These are phyloP conservation scores for Zalerion maritima DNA, from an alignment of 495 filamentous ascomycete species.

Conservation along the genomic window DNA sequence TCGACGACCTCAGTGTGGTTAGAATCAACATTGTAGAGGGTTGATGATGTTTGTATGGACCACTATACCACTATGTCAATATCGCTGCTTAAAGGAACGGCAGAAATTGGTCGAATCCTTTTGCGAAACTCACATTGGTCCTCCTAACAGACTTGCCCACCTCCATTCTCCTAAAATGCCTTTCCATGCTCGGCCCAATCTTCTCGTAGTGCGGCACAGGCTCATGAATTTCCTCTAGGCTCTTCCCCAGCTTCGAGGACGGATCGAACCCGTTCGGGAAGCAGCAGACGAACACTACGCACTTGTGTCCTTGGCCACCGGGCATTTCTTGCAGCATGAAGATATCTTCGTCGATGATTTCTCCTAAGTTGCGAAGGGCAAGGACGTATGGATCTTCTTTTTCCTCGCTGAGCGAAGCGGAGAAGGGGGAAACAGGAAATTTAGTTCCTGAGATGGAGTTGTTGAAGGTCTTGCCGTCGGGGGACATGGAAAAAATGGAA, in stretches of 20 bases:
- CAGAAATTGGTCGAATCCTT: too few relatives aligned
- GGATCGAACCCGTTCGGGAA: conserved; percentile 63
- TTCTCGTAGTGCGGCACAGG: conserved; percentile 62
- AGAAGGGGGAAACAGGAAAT: conserved; percentile 25
- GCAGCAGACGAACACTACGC: conserved; percentile 54
- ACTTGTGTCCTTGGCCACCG: conserved; percentile 38
- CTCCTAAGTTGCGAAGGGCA: conserved; percentile 36
- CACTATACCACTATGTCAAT: too few relatives aligned
- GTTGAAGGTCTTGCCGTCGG: conserved; percentile 15
- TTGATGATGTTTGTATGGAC: conserved; percentile 1
- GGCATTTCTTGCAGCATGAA: conserved; percentile 50
- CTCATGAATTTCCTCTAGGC: conserved; percentile 50
- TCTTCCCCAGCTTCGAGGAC: conserved; percentile 43
- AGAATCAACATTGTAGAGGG: too few relatives aligned
- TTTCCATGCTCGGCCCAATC: conserved; percentile 62
- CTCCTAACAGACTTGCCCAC: conserved; percentile 40
- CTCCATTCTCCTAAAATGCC: conserved; percentile 48
- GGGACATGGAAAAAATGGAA: conserved; percentile 35
- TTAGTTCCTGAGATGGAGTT: conserved; percentile 31
- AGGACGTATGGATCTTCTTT: conserved; percentile 12
- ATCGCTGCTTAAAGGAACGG: too few relatives aligned
- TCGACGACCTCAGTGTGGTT: too few relatives aligned
- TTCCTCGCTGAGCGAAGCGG: conserved; percentile 4
- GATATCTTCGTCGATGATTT: conserved; percentile 60
- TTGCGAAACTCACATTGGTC: conserved; percentile 36